Base-by-base conservation (phyloP, 139 green algal genomes). In the Limnomonas spitsbergensis region DNA sequence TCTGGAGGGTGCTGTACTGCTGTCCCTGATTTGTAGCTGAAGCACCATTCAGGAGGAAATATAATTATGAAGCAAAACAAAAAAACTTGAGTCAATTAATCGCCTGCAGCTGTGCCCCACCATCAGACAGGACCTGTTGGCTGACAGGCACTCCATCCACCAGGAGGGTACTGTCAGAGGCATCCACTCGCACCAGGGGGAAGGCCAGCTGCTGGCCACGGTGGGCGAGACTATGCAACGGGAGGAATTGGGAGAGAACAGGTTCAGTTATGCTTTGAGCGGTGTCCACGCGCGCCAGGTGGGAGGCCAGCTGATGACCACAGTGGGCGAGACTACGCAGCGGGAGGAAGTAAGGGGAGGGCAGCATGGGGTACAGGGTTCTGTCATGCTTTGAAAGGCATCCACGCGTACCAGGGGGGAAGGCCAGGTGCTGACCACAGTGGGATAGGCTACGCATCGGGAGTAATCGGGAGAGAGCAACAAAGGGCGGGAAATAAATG, bases 61-160 rank as follows among this genome's bases (percentile, higher is more conserved):
- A n/a, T n/a, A n/a, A n/a, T n/a, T n/a, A n/a, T n/a, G n/a, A n/a
- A n/a, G n/a, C n/a, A n/a, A n/a, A n/a, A n/a, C n/a, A n/a, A n/a
- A n/a, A n/a, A n/a, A n/a, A n/a, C n/a, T n/a, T n/a, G n/a, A n/a
- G n/a, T n/a, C n/a, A n/a, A n/a, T n/a, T n/a, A n/a, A n/a, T n/a
- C n/a, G n/a, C n/a, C n/a, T n/a, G n/a, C n/a, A n/a, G n/a, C n/a
- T n/a, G n/a, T n/a, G n/a, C n/a, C n/a, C n/a, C n/a, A n/a, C n/a
- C n/a, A n/a, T n/a, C n/a, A n/a, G n/a, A n/a, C n/a, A n/a, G n/a
- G n/a, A n/a, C n/a, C n/a, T n/a, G n/a, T n/a, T n/a, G n/a, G n/a
- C n/a, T n/a, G n/a, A 69, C 24, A 27, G 54, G 54, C 54, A 69
- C 54, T 37, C 54, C 54, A 31, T 69, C 54, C 54, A 69, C 54